Conservation (phyloP, 129 eudicot species). For the Pulicaria dysenterica region DNA sequence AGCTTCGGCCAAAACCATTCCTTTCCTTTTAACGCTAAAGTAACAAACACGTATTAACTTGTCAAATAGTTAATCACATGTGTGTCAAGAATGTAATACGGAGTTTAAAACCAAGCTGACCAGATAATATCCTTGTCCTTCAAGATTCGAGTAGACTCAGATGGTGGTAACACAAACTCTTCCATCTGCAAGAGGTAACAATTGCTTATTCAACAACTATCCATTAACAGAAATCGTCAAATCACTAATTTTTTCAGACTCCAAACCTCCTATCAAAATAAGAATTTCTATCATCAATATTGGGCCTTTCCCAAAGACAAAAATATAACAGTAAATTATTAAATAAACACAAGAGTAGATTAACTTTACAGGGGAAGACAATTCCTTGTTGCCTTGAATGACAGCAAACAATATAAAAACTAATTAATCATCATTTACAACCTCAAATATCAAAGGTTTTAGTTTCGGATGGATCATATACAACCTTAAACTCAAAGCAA, state of each 20-base stretch:
- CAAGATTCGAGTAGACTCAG: constrained; percentile 68
- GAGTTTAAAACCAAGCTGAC: constrained; percentile 44
- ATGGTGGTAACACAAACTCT: constrained; percentile 87
- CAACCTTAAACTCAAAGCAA: neutral
- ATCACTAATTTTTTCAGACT: neutral
- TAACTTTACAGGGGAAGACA: constrained; percentile 12
- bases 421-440: neutral
- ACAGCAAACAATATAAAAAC: neutral
- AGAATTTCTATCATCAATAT: constrained; percentile 3
- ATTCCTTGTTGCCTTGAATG: constrained; percentile 1
- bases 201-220: constrained; percentile 5
- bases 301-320: neutral
- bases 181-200: constrained; percentile 66
- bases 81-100: constrained; percentile 12
- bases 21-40: constrained; percentile 72
- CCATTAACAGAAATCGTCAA: constrained; percentile 3
- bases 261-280: neutral
- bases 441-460: neutral
- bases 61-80: constrained; percentile 18
- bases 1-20: constrained; percentile 24
- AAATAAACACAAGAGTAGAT: neutral
- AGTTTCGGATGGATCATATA: neutral
- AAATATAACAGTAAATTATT: neutral
- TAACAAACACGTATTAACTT: constrained; percentile 25
- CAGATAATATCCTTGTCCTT: constrained; percentile 86